These are phyloP conservation scores for Globisporangium canariense DNA, from an alignment of 352 stramenopile genomes.

Conservation along the genomic window DNA sequence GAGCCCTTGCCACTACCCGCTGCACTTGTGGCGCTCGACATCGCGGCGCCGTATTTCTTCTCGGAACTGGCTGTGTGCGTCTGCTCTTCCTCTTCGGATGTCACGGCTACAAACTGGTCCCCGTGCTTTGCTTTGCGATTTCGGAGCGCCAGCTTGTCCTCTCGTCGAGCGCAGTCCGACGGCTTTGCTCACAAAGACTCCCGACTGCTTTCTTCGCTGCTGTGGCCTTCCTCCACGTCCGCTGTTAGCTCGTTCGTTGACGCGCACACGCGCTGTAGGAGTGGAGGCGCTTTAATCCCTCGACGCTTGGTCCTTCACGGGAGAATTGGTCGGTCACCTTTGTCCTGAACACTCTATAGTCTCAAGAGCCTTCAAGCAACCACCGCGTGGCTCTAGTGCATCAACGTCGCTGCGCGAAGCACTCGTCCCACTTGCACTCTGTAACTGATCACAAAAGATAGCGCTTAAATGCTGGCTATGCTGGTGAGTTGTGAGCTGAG, in stretches of 20 bases:
- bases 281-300: neutral
- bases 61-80: slow-evolving; percentile 14
- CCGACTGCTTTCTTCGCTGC: slow-evolving; percentile 4
- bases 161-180: slow-evolving; percentile 6
- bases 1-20: slow-evolving; percentile 7
- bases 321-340: neutral
- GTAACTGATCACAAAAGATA: slow-evolving; percentile 6
- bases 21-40: slow-evolving; percentile 26
- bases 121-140: slow-evolving; percentile 38
- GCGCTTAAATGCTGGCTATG: neutral
- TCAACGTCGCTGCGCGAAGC: slow-evolving; percentile 1
- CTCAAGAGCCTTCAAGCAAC: slow-evolving; percentile 6
- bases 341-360: neutral
- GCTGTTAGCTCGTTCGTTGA: neutral
- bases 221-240: neutral
- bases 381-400: slow-evolving; percentile 4
- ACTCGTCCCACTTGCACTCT: slow-evolving; percentile 8
- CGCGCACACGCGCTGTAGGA: neutral
- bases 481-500: neutral
- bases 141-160: slow-evolving; percentile 37
- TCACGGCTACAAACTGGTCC: slow-evolving; percentile 32
- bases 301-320: neutral
- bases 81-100: slow-evolving; percentile 25
- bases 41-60: slow-evolving; percentile 22
- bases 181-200: slow-evolving; percentile 11